These are phyloP conservation scores for Vitis hybrid DNA, from an alignment of 177 flowering plant genomes.

Conservation along the genomic window DNA sequence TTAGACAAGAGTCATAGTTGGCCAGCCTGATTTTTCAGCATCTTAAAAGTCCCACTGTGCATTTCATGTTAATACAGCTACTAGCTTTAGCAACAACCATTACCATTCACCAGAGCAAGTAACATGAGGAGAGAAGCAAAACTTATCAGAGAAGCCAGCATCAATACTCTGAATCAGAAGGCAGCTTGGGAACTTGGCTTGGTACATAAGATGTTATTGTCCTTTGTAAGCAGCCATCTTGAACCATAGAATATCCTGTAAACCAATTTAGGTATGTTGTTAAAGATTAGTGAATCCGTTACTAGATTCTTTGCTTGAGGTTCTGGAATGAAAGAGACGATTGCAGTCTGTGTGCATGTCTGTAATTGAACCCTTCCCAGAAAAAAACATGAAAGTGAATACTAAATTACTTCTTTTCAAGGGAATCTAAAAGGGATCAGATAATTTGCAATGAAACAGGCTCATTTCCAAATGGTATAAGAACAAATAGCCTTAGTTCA, in stretches of 20 bases:
- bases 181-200: background rate
- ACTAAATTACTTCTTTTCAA: background rate
- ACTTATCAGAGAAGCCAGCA: slow-evolving; percentile 4
- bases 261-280: background rate
- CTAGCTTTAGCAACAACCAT: background rate
- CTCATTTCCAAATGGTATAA: background rate
- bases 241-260: background rate
- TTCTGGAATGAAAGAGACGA: background rate
- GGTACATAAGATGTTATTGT: background rate
- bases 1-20: background rate
- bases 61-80: too few relatives aligned
- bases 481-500: background rate
- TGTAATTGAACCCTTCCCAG: too few relatives aligned
- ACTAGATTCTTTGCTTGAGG: background rate
- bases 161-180: background rate
- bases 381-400: background rate
- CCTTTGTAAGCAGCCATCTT: background rate
- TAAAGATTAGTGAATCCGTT: background rate
- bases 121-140: background rate
- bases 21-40: too few relatives aligned
- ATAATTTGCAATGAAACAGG: background rate
- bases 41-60: too few relatives aligned
- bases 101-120: slow-evolving; percentile 2
- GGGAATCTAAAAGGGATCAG: background rate
- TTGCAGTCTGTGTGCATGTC: too few relatives aligned